Base-by-base conservation (phyloP, 768 basidiomycete species). In the Boletus vermiculosoides region DNA sequence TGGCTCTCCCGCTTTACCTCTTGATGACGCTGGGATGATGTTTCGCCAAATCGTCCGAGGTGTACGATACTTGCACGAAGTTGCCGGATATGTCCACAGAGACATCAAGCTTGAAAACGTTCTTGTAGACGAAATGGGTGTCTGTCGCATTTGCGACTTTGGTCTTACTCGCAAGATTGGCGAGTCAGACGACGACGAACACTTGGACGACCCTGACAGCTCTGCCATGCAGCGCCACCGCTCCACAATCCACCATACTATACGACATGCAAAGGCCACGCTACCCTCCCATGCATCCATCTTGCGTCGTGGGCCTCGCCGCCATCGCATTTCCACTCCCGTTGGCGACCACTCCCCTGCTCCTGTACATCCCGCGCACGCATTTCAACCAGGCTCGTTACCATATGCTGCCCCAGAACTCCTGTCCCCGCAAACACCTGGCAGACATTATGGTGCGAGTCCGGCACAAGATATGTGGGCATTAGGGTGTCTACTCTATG, bases 91-190 rank as follows among this genome's bases (percentile, higher is more conserved):
- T 63, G 88, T 95, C 52, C 96, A 99, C 76, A 83, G 94, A 64
- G 97, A 99, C 74, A 77, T 99, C 71, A 99, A 99, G 77, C 83
- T 97, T 57, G 97, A 98, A 75, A 99, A 99, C 76, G 85, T 98
- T 48, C 83, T 98, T 42, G 86, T 95, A 52, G 92, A 95, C 71
- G 89, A 92, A 69, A 85, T 83, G 77, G 89, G 91, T 54, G 80
- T 86, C n/a, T 94, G 92, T 77, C 84, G 85, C 67, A 87, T 96
- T 33, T 77, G 78, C 44, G 93, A 95, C 74, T 94, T 95, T 74
- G 92, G 92, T 48, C 83, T 94, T 77, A 80, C 90, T 20, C 79
- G 81, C 66, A 77, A 77, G 55, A 84, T 92, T 41, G 85, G 83
- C 63, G 81, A 80, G 61, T 57, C 62, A 5, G 76, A 77, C 42